Percentiles rank a stretch among this genome's conserved stretches.
Conservation (phyloP, 1,284 basidiomycete genomes). For the Heterobasidion occidentale region DNA sequence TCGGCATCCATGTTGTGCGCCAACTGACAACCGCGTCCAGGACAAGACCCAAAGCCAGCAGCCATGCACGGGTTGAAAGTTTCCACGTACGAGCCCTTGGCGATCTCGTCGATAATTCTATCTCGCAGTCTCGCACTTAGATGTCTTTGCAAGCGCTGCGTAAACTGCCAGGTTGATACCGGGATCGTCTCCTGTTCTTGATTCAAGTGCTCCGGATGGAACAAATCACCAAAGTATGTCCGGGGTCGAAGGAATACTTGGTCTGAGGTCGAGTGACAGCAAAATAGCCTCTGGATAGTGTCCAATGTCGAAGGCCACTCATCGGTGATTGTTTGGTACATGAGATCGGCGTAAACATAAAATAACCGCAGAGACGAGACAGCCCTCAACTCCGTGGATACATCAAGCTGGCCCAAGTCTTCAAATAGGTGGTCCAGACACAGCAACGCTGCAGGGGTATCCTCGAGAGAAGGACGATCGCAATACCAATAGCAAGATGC, state of each 20-base stretch:
- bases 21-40: not conserved
- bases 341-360: not conserved
- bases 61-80: not conserved
- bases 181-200: not conserved
- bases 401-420: not conserved
- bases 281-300: not conserved
- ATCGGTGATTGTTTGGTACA: not conserved
- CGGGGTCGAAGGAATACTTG: too few relatives aligned
- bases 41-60: not conserved
- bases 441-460: not conserved
- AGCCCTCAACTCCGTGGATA: not conserved
- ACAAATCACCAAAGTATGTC: too few relatives aligned
- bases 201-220: not conserved
- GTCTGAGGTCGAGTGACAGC: not conserved
- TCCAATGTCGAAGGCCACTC: not conserved
- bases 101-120: not conserved
- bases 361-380: not conserved
- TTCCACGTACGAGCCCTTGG: not conserved
- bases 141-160: not conserved
- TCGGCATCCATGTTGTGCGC: not conserved
- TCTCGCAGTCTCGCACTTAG: not conserved
- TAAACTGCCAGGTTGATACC: not conserved
- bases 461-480: not conserved
- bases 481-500: not conserved
- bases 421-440: not conserved